These are phyloP conservation scores for Magnaporthiopsis incrustans DNA, from an alignment of 2,329 filamentous ascomycete genomes.

Conservation along the genomic window DNA sequence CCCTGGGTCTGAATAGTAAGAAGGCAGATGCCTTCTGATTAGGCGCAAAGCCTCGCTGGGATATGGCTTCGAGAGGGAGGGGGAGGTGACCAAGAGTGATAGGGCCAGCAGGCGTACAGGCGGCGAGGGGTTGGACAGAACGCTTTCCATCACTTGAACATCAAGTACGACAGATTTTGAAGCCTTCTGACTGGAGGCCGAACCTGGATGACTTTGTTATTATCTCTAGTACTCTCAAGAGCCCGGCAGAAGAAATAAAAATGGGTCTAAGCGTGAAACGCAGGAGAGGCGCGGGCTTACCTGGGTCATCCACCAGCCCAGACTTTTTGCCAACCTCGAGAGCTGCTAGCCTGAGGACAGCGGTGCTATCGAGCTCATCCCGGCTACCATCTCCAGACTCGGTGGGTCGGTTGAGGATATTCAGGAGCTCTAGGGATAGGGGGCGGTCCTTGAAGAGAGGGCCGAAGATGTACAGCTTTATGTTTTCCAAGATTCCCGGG, in stretches of 20 bases:
- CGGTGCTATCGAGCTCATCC: slow-evolving; percentile 39
- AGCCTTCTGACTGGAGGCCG: slow-evolving; percentile 8
- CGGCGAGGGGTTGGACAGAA: slow-evolving; percentile 45
- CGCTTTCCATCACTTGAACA: slow-evolving; percentile 8
- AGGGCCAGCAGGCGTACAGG: slow-evolving; percentile 72
- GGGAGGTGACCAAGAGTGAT: slow-evolving; percentile 69
- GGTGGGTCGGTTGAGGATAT: slow-evolving; percentile 31
- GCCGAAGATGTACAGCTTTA: slow-evolving; percentile 57
- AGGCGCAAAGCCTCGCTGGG: slow-evolving; percentile 52
- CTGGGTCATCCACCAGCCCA: slow-evolving; percentile 61
- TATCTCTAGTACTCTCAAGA: neutral
- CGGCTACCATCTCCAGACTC: slow-evolving; percentile 29
- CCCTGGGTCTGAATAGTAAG: slow-evolving; percentile 76
- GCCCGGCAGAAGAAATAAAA: neutral
- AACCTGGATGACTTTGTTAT: slow-evolving; percentile 14
- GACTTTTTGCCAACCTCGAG: slow-evolving; percentile 64
- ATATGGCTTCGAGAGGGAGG: slow-evolving; percentile 66
- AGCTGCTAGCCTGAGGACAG: slow-evolving; percentile 56
- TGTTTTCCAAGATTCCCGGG: slow-evolving; percentile 47
- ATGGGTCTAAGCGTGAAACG: neutral
- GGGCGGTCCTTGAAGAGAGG: slow-evolving; percentile 53
- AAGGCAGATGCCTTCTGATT: slow-evolving; percentile 56
- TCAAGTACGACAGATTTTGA: slow-evolving; percentile 15
- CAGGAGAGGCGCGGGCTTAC: slow-evolving; percentile 26
- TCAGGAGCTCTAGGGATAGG: slow-evolving; percentile 49